phyloP scores from a whole-genome alignment of 139 green algal species.

The Haematococcus sp. region DNA sequence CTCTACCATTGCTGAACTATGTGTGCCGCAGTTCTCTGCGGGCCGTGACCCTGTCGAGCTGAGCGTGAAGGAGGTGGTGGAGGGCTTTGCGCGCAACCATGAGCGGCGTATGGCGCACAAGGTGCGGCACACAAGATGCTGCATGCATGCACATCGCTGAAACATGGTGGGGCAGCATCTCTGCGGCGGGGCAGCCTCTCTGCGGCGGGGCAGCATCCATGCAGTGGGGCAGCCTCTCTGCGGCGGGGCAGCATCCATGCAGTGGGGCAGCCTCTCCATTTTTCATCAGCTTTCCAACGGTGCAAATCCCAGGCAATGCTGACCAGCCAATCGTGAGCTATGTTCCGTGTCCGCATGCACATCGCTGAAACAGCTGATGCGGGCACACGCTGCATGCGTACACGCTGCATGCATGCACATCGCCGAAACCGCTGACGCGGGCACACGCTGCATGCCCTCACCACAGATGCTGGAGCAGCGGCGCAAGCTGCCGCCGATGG shows the following conservation, averaged over 20 bases:
- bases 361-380: too few relatives aligned
- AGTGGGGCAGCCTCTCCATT: neutral
- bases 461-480: conserved; percentile 49
- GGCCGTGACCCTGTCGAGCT: conserved; percentile 19
- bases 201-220: neutral
- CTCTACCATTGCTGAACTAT: too few relatives aligned
- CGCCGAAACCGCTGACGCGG: too few relatives aligned
- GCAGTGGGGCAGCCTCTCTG: neutral
- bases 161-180: neutral
- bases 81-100: conserved; percentile 46
- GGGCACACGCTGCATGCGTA: neutral
- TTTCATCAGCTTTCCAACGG: too few relatives aligned
- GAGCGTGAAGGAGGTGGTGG: conserved; percentile 24
- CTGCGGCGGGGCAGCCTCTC: neutral
- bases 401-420: too few relatives aligned
- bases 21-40: conserved; percentile 9
- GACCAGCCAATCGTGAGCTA: too few relatives aligned
- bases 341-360: too few relatives aligned
- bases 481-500: conserved; percentile 59
- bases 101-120: conserved; percentile 47
- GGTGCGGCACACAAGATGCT: conserved; percentile 20
- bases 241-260: neutral
- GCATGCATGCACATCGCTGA: neutral
- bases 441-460: neutral
- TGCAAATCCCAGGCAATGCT: too few relatives aligned